A percentile compares a stretch with the other conserved stretches of the same genome.
These are phyloP conservation scores for Clonostachys sp. DNA, from an alignment of 2,329 filamentous ascomycete species.

Conservation along the genomic window DNA sequence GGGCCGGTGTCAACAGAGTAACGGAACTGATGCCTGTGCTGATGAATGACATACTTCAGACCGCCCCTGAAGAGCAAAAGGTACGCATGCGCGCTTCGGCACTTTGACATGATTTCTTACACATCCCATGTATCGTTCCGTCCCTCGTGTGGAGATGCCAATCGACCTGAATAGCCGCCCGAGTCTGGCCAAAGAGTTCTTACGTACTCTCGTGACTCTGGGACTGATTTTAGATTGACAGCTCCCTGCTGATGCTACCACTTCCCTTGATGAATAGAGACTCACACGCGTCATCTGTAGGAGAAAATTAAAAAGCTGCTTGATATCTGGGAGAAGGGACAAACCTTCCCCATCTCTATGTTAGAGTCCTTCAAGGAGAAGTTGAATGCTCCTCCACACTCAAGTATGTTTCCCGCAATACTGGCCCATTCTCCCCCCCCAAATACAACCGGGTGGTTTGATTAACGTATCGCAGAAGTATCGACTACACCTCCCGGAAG, in stretches of 20 bases:
- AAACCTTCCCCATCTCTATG: slow-evolving; percentile 80
- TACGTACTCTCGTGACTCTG: too few relatives aligned
- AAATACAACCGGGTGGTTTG: slow-evolving; percentile 4
- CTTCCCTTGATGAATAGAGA: too few relatives aligned
- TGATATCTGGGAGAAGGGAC: slow-evolving; percentile 96
- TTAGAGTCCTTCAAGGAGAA: slow-evolving; percentile 80
- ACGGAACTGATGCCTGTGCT: slow-evolving; percentile 89
- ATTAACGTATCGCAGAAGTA: slow-evolving; percentile 49
- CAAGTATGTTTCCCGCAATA: slow-evolving; percentile 52
- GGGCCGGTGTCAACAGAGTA: slow-evolving; percentile 92
- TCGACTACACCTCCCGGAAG: slow-evolving; percentile 70
- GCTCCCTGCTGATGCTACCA: too few relatives aligned
- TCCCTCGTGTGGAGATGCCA: neutral
- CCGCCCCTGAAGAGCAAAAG: slow-evolving; percentile 92
- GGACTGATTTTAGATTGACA: too few relatives aligned
- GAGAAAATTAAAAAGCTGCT: slow-evolving; percentile 91
- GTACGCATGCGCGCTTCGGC: slow-evolving; percentile 48
- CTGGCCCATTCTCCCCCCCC: slow-evolving; percentile 3
- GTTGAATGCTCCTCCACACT: slow-evolving; percentile 52
- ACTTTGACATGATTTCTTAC: slow-evolving; percentile 21
- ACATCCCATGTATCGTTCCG: slow-evolving; percentile 26
- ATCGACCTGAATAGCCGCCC: too few relatives aligned
- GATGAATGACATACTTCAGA: slow-evolving; percentile 92
- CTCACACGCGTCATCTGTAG: slow-evolving; percentile 38
- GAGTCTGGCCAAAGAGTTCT: too few relatives aligned